Evolutionary conservation across 106 monocot genomes (phyloP), one percentile per base, ranked within the genome.

Genomic region (Ottelia alismoides): DNA sequence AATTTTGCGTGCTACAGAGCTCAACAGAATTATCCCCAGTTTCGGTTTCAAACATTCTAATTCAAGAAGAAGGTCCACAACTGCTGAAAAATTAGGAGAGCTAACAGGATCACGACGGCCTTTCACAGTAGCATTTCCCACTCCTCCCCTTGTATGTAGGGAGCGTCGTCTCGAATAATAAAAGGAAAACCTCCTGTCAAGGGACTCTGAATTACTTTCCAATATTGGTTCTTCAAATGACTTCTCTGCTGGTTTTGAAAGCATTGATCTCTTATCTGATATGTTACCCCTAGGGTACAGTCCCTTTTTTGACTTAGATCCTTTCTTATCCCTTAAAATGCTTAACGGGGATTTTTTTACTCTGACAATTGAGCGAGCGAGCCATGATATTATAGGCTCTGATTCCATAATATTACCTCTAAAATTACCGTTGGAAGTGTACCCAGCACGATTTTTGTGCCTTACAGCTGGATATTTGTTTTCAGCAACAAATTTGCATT

Each of bases 351-450:
- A 62, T 49, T 70, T 55, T 40, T 74, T 94, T 50, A 62, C 24
- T n/a, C 64, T 74, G 31, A 31, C 54, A 58, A 62, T 62, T 53
- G 91, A 76, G 21, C 78, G 60, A 63, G 69, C 22, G 32, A 88
- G 62, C 88, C 80, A 88, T 31, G 81, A 75, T 55, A 81, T 81
- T 51, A 94, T 88, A 29, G 94, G 84, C 60, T 74, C 88, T 17
- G 94, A 70, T 28, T 94, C 94, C 12, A 47, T 49, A 16, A 67
- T 64, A 49, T 32, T 64, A 30, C 54, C 62, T 2, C 32, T 25
- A 28, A 22, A 45, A 47, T 43, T 65, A 30, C 49, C 73, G 62
- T 76, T 51, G 21, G 40, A 27, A 32, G 48, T 65, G 26, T 49
- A 30, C 24, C 51, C 62, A 35, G 21, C 71, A 60, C 57, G 50